Conservation (phyloP, 106 monocot genomes). For the Gastrodia elata region DNA sequence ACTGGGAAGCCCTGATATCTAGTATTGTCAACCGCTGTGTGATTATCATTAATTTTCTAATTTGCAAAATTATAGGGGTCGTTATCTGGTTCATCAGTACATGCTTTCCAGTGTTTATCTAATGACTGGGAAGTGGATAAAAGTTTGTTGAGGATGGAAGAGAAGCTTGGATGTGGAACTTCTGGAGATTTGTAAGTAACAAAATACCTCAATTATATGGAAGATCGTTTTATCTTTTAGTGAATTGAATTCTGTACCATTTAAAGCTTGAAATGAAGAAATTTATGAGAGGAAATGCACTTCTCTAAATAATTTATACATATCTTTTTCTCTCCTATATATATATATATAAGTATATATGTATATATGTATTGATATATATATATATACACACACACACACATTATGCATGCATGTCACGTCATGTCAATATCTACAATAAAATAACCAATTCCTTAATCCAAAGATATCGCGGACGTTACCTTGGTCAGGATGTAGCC, state of each 20-base stretch:
- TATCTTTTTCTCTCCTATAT: neutral
- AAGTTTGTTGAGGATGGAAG: slow-evolving; percentile 52
- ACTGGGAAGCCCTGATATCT: too few relatives aligned
- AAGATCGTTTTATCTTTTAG: too few relatives aligned
- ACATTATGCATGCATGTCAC: too few relatives aligned
- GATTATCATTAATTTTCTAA: neutral
- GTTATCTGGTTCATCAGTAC: slow-evolving; percentile 40
- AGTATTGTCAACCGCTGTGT: too few relatives aligned
- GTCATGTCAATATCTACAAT: too few relatives aligned
- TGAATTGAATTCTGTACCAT: too few relatives aligned
- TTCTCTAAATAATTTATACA: too few relatives aligned
- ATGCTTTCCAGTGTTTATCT: slow-evolving; percentile 28
- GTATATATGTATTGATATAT: neutral
- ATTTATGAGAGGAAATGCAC: too few relatives aligned
- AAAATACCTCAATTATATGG: too few relatives aligned
- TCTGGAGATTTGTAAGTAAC: slow-evolving; percentile 75
- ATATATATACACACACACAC: neutral
- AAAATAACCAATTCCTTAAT: neutral
- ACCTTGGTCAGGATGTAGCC: slow-evolving; percentile 79
- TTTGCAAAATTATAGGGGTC: slow-evolving; percentile 33
- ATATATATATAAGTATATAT: too few relatives aligned
- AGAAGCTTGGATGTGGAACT: slow-evolving; percentile 69
- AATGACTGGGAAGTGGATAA: slow-evolving; percentile 60
- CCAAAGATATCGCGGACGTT: slow-evolving; percentile 69
- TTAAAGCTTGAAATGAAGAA: too few relatives aligned